Evolutionary conservation across 140 eudicot genomes (phyloP).

Genomic region (Stevia rebaudiana): DNA sequence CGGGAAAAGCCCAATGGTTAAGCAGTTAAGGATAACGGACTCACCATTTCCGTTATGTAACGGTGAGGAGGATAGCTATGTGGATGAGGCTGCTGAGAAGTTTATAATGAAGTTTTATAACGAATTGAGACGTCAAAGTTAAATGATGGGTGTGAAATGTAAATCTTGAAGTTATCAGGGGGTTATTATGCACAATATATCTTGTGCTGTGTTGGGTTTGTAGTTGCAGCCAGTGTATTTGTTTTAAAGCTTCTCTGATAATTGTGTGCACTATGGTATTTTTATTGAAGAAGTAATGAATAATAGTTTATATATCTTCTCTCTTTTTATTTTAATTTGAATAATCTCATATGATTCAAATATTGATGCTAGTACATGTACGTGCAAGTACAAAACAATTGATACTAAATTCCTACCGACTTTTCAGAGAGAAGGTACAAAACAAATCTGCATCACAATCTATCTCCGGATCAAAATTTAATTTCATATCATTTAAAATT

Average conservation of each 20-base stretch:
- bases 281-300: neutral
- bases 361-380: conserved; percentile 14
- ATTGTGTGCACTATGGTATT: conserved; percentile 6
- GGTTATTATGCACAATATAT: conserved; percentile 23
- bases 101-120: conserved; percentile 53
- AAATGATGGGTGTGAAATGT: conserved; percentile 15
- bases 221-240: conserved; percentile 38
- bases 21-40: conserved; percentile 74
- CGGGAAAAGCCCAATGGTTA: conserved; percentile 48
- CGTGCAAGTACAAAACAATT: conserved; percentile 14
- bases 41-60: conserved; percentile 57
- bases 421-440: conserved; percentile 2
- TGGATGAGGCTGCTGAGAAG: conserved; percentile 72
- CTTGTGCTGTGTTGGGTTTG: conserved; percentile 33
- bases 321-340: neutral
- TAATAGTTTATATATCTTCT: too few species aligned
- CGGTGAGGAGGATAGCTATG: conserved; percentile 33
- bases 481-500: neutral
- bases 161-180: conserved; percentile 25
- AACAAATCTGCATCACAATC: conserved; percentile 4
- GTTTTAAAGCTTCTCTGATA: conserved; percentile 33
- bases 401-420: conserved; percentile 7
- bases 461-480: neutral
- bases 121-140: conserved; percentile 39
- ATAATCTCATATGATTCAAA: neutral